Base-by-base conservation (phyloP, 176 grass and related monocot species). In the Musa beccarii region DNA sequence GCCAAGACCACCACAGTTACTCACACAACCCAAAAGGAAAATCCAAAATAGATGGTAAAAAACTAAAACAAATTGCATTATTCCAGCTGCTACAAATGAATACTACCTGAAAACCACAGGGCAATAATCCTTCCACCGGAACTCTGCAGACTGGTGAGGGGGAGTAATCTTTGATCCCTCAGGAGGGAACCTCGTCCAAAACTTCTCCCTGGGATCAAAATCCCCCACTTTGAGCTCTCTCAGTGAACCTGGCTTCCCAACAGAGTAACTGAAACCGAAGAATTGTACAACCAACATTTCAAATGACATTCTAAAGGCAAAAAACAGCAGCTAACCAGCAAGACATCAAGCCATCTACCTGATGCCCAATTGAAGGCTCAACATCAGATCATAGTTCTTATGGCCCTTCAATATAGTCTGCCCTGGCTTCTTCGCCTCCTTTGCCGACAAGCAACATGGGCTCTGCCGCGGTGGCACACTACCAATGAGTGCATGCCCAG, bases 341-440 rank as follows among this genome's bases (percentile, higher is more conserved):
- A 78, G 80, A 65, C 15, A 76, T 26, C 29, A 19, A 3, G 10
- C 1, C 16, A 79, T 24, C 24, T 66, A 97, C 93, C 85, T 88
- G 83, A 97, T 93, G 63, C 93, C 93, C 77, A 97, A 74, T 73
- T 97, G 93, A 78, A 97, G 84, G 79, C 92, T 91, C 24, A 89
- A 80, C 93, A 97, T 97, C 53, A 97, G 87, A 62, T 97, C 93
- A 74, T 97, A 97, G 76, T 93, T 97, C 81, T 93, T 97, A 59
- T 97, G 93, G 10, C 93, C 93, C 71, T 93, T 97, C 87, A 88
- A 87, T 83, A 97, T 93, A 49, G 90, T 97, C 78, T 97, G 90
- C 49, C 93, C 93, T 0, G 87, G 93, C 71, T 91, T 89, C 75
- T 92, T 96, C 2, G 59, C 73, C 78, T 96, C 89, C 0, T 86